Conservation (phyloP, 805 yeast genomes). For the Starmerella roubikii region DNA sequence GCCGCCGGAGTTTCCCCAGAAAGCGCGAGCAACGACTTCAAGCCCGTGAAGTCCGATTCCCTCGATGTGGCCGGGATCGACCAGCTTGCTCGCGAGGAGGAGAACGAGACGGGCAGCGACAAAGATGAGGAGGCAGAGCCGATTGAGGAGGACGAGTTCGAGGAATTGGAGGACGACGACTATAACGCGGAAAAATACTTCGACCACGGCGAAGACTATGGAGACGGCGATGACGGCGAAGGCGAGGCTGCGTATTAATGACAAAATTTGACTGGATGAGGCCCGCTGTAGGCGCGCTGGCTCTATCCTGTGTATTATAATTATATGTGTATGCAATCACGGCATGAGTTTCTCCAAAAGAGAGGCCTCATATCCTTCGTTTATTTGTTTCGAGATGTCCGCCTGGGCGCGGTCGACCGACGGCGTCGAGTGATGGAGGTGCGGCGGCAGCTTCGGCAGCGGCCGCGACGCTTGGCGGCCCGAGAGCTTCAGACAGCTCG, state of each 20-base stretch:
- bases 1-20: conserved; percentile 43
- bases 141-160: conserved; percentile 48
- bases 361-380: conserved; percentile 28
- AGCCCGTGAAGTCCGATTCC: not conserved
- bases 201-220: conserved; percentile 48
- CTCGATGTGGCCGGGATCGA: not conserved
- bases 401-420: conserved; percentile 12
- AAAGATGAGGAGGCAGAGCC: conserved; percentile 38
- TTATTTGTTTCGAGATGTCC: conserved; percentile 23
- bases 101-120: conserved; percentile 28
- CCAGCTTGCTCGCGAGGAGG: conserved; percentile 19
- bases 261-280: too few species aligned
- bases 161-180: conserved; percentile 63
- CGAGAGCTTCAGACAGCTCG: too few species aligned
- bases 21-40: not conserved
- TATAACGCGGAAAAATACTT: conserved; percentile 70
- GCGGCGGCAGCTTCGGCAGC: not conserved
- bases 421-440: not conserved
- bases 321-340: not conserved
- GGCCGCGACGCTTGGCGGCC: not conserved
- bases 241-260: conserved; percentile 56
- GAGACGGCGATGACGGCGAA: conserved; percentile 43
- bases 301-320: not conserved
- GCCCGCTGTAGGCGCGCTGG: not conserved
- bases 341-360: conserved; percentile 20